Evolutionary conservation across 306 rosid species (phyloP), one percentile per base, ranked within the genome.

Genomic region (Gillenia trifoliata): DNA sequence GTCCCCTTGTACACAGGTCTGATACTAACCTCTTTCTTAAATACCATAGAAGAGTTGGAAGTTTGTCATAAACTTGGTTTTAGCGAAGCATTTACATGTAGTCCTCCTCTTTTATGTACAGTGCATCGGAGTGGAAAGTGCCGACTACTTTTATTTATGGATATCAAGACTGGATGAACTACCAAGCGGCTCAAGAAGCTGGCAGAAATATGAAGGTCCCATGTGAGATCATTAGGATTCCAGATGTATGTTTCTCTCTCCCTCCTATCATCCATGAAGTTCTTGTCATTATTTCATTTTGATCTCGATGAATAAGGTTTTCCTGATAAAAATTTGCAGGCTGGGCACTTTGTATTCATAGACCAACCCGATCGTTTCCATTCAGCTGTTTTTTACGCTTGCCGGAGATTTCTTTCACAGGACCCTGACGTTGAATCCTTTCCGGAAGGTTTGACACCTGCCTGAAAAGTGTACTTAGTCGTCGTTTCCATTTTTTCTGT

Each of bases 111-210:
- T 50, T 62, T 33, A 29, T 67, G 15, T 73, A 64, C 87, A 95
- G 99, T 50, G 96, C 93, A 19, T 61, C 96, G 0, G 97, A 95
- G 76, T 95, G 97, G 99, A 92, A 91, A 75, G 98, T 95, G 56
- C 99, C 99, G 28, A 90, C 99, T 52, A 83, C 93, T 77, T 95
- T 95, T 84, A 92, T 95, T 59, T 95, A 92, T 76, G 99, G 99
- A 26, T n/a, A 70, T 70, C 75, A 89, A 61, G 99, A 95, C 64
- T 95, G 98, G 99, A 88, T 92, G 98, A 84, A 75, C 77, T 95
- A 95, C 71, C 81, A 83, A 78, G 99, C 93, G 23, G 99, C 98
- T 71, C 89, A 85, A 89, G 97, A 87, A 85, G 98, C 99, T 71
- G 93, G 98, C 77, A 83, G 88, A 78, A 83, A 75, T 26, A 95